These are phyloP conservation scores for Cicer yamashitae DNA, from an alignment of 306 rosid genomes.

Conservation along the genomic window DNA sequence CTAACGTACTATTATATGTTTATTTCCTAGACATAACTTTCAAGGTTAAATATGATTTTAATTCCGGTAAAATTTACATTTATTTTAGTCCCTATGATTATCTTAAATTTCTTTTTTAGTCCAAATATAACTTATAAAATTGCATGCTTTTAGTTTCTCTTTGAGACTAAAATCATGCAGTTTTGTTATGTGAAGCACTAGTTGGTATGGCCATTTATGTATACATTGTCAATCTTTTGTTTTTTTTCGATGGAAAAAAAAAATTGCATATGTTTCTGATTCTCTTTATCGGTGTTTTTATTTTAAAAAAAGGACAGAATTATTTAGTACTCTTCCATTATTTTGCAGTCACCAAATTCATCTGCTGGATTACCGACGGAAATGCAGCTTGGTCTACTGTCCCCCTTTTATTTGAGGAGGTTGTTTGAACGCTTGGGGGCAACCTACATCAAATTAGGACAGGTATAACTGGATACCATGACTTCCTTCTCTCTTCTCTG, in stretches of 20 bases:
- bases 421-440: conserved; percentile 96
- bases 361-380: conserved; percentile 69
- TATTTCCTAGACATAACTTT: not conserved
- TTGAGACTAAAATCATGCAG: no score
- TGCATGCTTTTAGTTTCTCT: no score
- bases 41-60: no score
- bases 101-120: no score
- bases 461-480: conserved; percentile 58
- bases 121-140: no score
- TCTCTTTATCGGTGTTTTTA: not conserved
- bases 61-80: no score
- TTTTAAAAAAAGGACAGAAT: not conserved
- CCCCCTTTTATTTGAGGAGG: conserved; percentile 85
- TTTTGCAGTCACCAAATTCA: conserved; percentile 72
- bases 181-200: not conserved
- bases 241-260: not conserved
- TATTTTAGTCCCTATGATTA: no score
- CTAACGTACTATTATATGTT: conserved; percentile 1
- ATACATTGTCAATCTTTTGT: not conserved
- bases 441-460: conserved; percentile 91
- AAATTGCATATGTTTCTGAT: conserved; percentile 4
- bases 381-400: conserved; percentile 78
- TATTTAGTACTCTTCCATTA: conserved; percentile 42
- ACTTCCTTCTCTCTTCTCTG: conserved; percentile 9
- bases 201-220: not conserved